These are phyloP conservation scores for Solanum medicagineum DNA, from an alignment of 257 asterid genomes.

Conservation along the genomic window DNA sequence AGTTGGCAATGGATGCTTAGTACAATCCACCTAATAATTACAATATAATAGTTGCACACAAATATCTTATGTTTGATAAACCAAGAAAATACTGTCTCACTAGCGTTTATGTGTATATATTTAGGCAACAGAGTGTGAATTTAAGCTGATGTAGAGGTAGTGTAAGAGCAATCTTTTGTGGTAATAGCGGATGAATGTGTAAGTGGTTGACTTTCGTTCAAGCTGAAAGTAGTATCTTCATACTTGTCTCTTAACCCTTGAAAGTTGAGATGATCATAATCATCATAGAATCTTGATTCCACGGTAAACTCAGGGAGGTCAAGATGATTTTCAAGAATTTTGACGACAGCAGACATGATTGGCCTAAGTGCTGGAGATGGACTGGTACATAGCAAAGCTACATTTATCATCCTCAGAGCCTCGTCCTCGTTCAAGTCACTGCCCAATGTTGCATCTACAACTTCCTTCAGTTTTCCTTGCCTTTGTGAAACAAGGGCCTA, in stretches of 20 bases:
- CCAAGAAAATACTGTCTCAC: neutral
- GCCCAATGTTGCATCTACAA: conserved; percentile 34
- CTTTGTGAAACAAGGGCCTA: conserved; percentile 59
- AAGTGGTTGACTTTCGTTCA: neutral
- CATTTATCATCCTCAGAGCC: conserved; percentile 32
- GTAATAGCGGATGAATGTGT: neutral
- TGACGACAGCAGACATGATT: conserved; percentile 45
- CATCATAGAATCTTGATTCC: conserved; percentile 24
- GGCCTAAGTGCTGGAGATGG: conserved; percentile 60
- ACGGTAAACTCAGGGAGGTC: conserved; percentile 20
- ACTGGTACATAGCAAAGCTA: conserved; percentile 47
- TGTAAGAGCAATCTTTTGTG: neutral
- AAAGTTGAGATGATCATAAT: conserved; percentile 16
- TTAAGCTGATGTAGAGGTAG: neutral
- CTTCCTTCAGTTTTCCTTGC: conserved; percentile 30
- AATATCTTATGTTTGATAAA: neutral
- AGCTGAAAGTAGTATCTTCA: conserved; percentile 2
- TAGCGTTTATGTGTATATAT: neutral
- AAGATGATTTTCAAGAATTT: conserved; percentile 36
- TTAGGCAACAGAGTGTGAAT: too few relatives aligned
- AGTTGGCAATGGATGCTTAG: neutral
- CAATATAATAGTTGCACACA: neutral
- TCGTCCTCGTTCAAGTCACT: conserved; percentile 12
- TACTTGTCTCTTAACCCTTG: conserved; percentile 32
- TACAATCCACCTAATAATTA: neutral